Conservation (phyloP, 2,329 filamentous ascomycete species). For the Botrytis hyacinthi region DNA sequence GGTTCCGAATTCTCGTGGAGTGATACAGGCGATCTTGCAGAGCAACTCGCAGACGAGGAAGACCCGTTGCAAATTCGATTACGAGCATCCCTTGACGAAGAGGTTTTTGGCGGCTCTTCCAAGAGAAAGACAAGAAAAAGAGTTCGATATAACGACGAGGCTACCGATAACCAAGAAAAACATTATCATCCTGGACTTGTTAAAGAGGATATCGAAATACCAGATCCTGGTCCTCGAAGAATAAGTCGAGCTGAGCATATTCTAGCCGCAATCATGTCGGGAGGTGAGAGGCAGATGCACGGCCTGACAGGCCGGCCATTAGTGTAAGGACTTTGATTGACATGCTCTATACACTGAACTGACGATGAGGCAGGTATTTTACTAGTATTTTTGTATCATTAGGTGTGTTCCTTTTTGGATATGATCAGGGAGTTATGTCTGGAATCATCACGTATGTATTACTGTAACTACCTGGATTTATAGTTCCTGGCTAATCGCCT, state of each 20-base stretch:
- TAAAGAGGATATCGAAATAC: constrained; percentile 82
- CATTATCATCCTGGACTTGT: constrained; percentile 42
- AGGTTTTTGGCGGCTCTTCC: constrained; percentile 52
- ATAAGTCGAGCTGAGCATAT: constrained; percentile 67
- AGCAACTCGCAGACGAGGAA: constrained; percentile 80
- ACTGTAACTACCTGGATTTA: neutral
- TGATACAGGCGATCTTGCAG: constrained; percentile 91
- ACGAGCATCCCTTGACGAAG: constrained; percentile 61
- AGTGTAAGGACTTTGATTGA: constrained; percentile 58
- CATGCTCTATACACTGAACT: constrained; percentile 18
- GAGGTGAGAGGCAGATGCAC: constrained; percentile 72
- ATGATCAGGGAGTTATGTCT: constrained; percentile 90
- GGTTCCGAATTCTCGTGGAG: constrained; percentile 81
- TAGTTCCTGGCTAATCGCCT: constrained; percentile 25
- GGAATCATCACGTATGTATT: constrained; percentile 60
- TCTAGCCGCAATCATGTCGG: constrained; percentile 82
- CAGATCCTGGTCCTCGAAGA: constrained; percentile 60
- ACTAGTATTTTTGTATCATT: constrained; percentile 88
- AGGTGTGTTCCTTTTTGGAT: constrained; percentile 85
- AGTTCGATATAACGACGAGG: constrained; percentile 62
- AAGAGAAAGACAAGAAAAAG: constrained; percentile 55
- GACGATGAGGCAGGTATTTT: constrained; percentile 66
- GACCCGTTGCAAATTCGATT: constrained; percentile 75
- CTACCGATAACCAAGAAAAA: constrained; percentile 45
- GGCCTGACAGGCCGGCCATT: constrained; percentile 95